Evolutionary conservation across 768 basidiomycete genomes (phyloP), one percentile per base, ranked within the genome.

Genomic region (Psilocybe azurescens): DNA sequence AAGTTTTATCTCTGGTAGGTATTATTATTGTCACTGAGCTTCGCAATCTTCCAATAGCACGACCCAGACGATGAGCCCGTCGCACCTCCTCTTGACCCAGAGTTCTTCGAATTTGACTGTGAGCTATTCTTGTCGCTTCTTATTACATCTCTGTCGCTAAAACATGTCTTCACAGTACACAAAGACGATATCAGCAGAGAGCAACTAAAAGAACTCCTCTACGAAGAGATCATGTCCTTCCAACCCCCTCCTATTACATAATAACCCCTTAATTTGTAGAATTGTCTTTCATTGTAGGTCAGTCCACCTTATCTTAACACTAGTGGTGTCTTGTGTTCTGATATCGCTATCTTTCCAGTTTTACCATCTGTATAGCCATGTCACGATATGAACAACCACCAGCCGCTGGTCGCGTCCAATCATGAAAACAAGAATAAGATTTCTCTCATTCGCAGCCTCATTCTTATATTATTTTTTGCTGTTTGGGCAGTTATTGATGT

Each of bases 91-190:
- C 88, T 99, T 51, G 93, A 94, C 66, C 91, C 95, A 3, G 90
- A 91, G 67, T 99, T 99, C 82, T 99, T 99, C 76, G 95, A 97
- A 71, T 99, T 99, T 73, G 97, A 99, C 75, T 77, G 91, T 93
- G 66, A 77, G 91, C 84, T 56, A 14, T 58, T 29, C 18, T 52
- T 46, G 50, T 20, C 9, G 58, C 41, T 29, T 14, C 14, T 5
- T 29, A 28, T 41, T 50, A 10, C 32, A 14, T 11, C 39, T 11
- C 11, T 32, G 3, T 33, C 39, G 53, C 57, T 61, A 20, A 55
- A 47, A 39, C 33, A 44, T 50, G 33, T 32, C 49, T 52, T 47
- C 46, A 51, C 18, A 93, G 92, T 94, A 66, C 91, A 95, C 81
- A 97, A 98, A 81, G 96, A 97, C 67, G 93, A 94, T 65, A 95